phyloP scores from a whole-genome alignment of 2,329 filamentous ascomycete species.

The Aureobasidium melanogenum region DNA sequence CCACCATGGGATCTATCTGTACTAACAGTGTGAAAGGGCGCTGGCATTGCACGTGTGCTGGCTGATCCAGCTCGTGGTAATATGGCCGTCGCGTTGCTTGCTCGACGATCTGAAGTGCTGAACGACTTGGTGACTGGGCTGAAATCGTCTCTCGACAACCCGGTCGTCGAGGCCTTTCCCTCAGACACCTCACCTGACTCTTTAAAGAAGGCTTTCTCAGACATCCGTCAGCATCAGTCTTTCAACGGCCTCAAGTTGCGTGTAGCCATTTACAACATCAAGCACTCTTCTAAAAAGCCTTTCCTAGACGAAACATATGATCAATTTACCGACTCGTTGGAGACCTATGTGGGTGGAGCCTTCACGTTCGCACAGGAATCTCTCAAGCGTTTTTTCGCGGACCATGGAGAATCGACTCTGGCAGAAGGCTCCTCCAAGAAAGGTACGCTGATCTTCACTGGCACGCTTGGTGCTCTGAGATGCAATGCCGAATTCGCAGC shows the following conservation, averaged over 20 bases:
- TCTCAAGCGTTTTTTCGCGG: constrained; percentile 42
- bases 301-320: constrained; percentile 47
- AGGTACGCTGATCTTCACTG: constrained; percentile 50
- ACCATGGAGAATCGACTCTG: constrained; percentile 42
- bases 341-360: constrained; percentile 46
- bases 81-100: constrained; percentile 46
- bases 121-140: constrained; percentile 35
- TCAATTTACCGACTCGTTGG: constrained; percentile 39
- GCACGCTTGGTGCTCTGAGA: constrained; percentile 42
- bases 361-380: constrained; percentile 48
- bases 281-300: constrained; percentile 45
- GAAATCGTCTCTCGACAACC: constrained; percentile 32
- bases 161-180: constrained; percentile 43
- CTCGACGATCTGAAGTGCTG: constrained; percentile 40
- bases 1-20: background rate
- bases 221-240: constrained; percentile 40
- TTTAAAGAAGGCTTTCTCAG: constrained; percentile 40
- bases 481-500: constrained; percentile 47
- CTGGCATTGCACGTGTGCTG: constrained; percentile 48
- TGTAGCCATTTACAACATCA: constrained; percentile 48
- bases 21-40: constrained; percentile 30
- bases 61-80: constrained; percentile 44
- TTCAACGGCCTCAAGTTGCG: constrained; percentile 43
- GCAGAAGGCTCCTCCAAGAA: constrained; percentile 43
- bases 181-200: constrained; percentile 41